These are phyloP conservation scores for Yarrowia galli DNA, from an alignment of 1,139 yeast species.

Conservation along the genomic window DNA sequence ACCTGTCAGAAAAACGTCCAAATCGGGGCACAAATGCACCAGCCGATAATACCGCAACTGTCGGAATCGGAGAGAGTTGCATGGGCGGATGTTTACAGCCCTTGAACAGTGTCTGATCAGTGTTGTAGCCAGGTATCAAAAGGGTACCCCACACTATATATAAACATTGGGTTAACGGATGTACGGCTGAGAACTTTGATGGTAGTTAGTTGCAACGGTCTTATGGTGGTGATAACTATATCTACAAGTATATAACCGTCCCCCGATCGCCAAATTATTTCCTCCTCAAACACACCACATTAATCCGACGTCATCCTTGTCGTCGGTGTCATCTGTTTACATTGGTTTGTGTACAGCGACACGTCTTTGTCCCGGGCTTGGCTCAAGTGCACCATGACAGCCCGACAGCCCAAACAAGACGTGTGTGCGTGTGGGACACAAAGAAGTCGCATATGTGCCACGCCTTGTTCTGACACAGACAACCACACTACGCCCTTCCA, in stretches of 20 bases:
- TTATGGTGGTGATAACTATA: no score
- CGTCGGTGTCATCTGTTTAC: no score
- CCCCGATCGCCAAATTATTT: no score
- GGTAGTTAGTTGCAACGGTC: no score
- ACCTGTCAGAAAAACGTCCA: slow-evolving; percentile 13
- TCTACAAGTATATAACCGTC: no score
- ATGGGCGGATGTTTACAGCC: not conserved
- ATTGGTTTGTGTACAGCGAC: no score
- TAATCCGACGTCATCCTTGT: not conserved
- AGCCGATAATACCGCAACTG: slow-evolving; percentile 26
- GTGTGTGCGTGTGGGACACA: no score
- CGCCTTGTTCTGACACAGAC: not conserved
- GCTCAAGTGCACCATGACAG: not conserved
- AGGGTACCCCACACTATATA: slow-evolving; percentile 11
- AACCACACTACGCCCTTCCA: not conserved
- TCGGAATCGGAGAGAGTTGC: not conserved
- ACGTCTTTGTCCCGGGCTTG: not conserved
- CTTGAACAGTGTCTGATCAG: no score
- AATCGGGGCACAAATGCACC: slow-evolving; percentile 5
- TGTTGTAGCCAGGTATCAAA: no score
- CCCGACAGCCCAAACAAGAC: not conserved
- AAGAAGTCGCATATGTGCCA: no score
- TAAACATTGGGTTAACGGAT: slow-evolving; percentile 29
- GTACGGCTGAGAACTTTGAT: slow-evolving; percentile 32
- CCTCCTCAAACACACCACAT: not conserved